Percentiles rank a stretch among this genome's conserved stretches.
phyloP scores from a whole-genome alignment of 2,329 filamentous ascomycete genomes.

The Chrysoporthe austroafricana region DNA sequence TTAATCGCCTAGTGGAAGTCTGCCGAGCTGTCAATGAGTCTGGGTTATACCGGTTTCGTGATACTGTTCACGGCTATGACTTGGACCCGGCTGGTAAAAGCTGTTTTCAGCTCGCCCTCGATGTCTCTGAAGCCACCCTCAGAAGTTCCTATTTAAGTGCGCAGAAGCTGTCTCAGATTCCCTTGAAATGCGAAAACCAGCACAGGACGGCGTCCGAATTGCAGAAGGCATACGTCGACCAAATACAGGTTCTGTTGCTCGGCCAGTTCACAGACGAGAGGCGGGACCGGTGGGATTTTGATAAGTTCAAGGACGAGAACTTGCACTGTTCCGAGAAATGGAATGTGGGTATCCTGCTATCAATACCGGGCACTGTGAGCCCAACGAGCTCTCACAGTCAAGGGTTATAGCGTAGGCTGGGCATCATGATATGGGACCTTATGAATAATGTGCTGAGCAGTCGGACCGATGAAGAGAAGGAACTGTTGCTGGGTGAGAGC shows the following conservation, averaged over 20 bases:
- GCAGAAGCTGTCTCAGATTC: background rate
- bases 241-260: conserved; percentile 5
- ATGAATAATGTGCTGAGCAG: background rate
- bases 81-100: background rate
- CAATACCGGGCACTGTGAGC: background rate
- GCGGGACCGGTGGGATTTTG: conserved; percentile 7
- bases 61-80: background rate
- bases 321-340: conserved; percentile 1
- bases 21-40: conserved; percentile 1
- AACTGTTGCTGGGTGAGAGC: background rate
- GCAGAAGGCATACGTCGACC: background rate
- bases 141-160: background rate
- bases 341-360: conserved; percentile 4
- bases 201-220: background rate
- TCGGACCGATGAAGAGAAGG: conserved; percentile 5
- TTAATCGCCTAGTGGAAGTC: conserved; percentile 1
- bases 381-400: background rate
- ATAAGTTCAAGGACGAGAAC: background rate
- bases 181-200: background rate
- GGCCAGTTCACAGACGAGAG: conserved; percentile 5
- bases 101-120: conserved; percentile 7
- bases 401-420: background rate
- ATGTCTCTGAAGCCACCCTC: conserved; percentile 3
- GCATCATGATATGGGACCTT: conserved; percentile 1
- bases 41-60: background rate